These are phyloP conservation scores for Neophaeococcomyces mojaviensis DNA, from an alignment of 2,329 filamentous ascomycete genomes.

Conservation along the genomic window DNA sequence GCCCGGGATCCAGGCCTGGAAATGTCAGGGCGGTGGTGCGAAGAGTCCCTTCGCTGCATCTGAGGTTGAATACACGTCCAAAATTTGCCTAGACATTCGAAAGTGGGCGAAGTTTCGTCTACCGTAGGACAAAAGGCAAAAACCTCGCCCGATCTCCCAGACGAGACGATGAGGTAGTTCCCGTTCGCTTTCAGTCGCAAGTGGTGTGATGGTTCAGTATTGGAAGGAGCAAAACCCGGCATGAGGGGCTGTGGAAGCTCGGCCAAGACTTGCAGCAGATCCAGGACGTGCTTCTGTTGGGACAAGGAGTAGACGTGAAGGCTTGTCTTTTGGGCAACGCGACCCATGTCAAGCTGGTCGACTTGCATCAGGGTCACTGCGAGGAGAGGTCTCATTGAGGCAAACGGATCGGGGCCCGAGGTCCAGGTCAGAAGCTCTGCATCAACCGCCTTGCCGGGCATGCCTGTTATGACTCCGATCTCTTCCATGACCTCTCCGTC, in stretches of 20 bases:
- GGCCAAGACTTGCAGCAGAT: conserved; percentile 65
- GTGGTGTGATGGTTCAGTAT: conserved; percentile 63
- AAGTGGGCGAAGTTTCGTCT: conserved; percentile 27
- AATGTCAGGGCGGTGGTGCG: conserved; percentile 37
- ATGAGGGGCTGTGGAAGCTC: conserved; percentile 48
- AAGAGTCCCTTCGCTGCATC: conserved; percentile 37
- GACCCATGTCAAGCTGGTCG: conserved; percentile 33
- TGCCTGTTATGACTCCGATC: conserved; percentile 63
- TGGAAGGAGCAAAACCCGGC: conserved; percentile 56
- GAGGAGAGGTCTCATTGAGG: conserved; percentile 61
- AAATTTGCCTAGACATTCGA: conserved; percentile 73
- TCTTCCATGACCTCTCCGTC: conserved; percentile 64
- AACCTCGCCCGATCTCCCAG: conserved; percentile 77
- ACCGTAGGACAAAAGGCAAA: conserved; percentile 58
- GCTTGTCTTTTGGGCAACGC: conserved; percentile 54
- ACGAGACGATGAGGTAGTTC: conserved; percentile 66
- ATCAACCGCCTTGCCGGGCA: conserved; percentile 70
- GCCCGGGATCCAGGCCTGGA: conserved; percentile 25
- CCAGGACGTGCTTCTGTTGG: conserved; percentile 63
- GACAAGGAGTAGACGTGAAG: conserved; percentile 83
- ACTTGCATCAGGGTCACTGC: conserved; percentile 71
- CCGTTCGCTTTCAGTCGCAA: conserved; percentile 66
- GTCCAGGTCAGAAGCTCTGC: conserved; percentile 76
- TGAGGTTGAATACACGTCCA: conserved; percentile 75
- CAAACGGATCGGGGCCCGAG: conserved; percentile 44